These are phyloP conservation scores for Entophlyctis helioformis DNA, from an alignment of 192 early-diverging fungal genomes.

Conservation along the genomic window DNA sequence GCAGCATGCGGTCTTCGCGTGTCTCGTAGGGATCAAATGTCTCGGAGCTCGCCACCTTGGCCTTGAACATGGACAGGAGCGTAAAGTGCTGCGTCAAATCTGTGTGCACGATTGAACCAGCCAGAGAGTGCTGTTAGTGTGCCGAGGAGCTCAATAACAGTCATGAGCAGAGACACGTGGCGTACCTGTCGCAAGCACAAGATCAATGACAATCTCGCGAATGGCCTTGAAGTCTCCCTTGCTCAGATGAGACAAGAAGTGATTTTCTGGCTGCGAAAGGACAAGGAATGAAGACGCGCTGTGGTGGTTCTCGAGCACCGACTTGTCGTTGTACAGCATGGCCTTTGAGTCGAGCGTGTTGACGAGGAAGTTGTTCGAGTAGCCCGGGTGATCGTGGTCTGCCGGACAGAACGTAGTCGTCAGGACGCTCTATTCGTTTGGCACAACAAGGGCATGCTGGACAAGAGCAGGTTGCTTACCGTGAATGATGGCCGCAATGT, in stretches of 20 bases:
- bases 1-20: slow-evolving; percentile 28
- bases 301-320: slow-evolving; percentile 45
- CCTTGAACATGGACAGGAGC: slow-evolving; percentile 36
- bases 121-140: too few relatives aligned
- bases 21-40: slow-evolving; percentile 25
- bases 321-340: slow-evolving; percentile 41
- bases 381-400: slow-evolving; percentile 46
- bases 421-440: too few relatives aligned
- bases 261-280: slow-evolving; percentile 22
- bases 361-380: slow-evolving; percentile 39
- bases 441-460: background rate
- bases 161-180: background rate
- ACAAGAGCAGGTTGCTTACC: slow-evolving; percentile 10
- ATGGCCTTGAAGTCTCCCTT: slow-evolving; percentile 22
- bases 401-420: background rate
- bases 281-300: slow-evolving; percentile 25
- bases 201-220: slow-evolving; percentile 30
- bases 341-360: slow-evolving; percentile 24
- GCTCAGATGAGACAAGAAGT: slow-evolving; percentile 28
- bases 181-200: slow-evolving; percentile 40
- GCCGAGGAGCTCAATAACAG: too few relatives aligned
- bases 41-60: slow-evolving; percentile 25
- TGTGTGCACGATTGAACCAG: background rate
- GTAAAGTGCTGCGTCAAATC: slow-evolving; percentile 39
- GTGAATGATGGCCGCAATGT: slow-evolving; percentile 42